A percentile compares a stretch with the other conserved stretches of the same genome.
These are phyloP conservation scores for Pistacia integerrima DNA, from an alignment of 345 rosid species.

Conservation along the genomic window DNA sequence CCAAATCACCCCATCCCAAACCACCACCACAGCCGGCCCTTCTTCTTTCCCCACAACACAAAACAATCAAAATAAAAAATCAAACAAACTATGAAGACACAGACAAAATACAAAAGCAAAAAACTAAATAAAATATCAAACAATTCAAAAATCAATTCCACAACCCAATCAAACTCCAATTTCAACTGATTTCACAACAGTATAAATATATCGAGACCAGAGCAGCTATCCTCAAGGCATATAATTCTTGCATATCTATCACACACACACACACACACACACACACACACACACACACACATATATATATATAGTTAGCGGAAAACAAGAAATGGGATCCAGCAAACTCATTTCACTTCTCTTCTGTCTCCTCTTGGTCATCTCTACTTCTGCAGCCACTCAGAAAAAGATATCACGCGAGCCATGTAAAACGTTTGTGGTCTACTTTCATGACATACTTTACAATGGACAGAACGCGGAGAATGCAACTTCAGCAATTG, in stretches of 20 bases:
- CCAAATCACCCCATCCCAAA: too few relatives aligned
- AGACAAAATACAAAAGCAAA: too few relatives aligned
- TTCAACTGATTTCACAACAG: too few relatives aligned
- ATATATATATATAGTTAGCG: too few relatives aligned
- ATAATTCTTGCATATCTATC: background rate
- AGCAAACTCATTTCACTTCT: background rate
- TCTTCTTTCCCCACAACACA: too few relatives aligned
- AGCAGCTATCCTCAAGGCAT: background rate
- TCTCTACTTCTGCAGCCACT: background rate
- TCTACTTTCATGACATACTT: constrained; percentile 54
- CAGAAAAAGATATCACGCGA: background rate
- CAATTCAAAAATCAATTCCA: background rate
- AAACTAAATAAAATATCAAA: too few relatives aligned
- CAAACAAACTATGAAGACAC: too few relatives aligned
- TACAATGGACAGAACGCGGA: constrained; percentile 48
- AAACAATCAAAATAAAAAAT: too few relatives aligned
- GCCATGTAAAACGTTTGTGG: constrained; percentile 40
- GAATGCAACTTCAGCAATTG: constrained; percentile 51
- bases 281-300: too few relatives aligned
- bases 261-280: accelerated
- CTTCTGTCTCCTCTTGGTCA: background rate
- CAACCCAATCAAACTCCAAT: too few relatives aligned
- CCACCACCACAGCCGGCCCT: too few relatives aligned
- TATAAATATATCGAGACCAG: background rate
- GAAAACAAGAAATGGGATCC: background rate